Evolutionary conservation across 2,329 filamentous ascomycete species (phyloP).

Genomic region (Nemania diffusa): DNA sequence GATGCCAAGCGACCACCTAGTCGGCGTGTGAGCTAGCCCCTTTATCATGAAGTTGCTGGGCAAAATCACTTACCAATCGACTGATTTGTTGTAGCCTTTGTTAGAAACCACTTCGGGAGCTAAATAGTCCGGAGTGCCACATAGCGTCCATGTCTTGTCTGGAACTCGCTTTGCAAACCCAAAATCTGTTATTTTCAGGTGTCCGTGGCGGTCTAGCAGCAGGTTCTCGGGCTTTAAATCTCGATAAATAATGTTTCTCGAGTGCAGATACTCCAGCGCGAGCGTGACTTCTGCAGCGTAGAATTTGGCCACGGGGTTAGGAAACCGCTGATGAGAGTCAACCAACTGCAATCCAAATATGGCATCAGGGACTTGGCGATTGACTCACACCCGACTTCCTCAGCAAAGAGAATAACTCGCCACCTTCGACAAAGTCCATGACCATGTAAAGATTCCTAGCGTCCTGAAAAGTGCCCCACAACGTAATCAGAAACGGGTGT

Average conservation of each 20-base stretch:
- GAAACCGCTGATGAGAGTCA: conserved; percentile 78
- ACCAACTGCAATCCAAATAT: conserved; percentile 32
- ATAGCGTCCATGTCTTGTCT: conserved; percentile 99
- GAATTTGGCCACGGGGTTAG: conserved; percentile 98
- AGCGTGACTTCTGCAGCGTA: conserved; percentile 98
- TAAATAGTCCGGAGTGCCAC: conserved; percentile 96
- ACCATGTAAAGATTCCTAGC: conserved; percentile 98
- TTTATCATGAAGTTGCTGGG: conserved; percentile 19
- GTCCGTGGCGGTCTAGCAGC: conserved; percentile 89
- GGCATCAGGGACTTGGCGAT: not conserved
- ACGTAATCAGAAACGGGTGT: conserved; percentile 95
- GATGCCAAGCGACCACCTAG: conserved; percentile 97
- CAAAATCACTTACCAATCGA: conserved; percentile 83
- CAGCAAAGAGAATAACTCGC: conserved; percentile 94
- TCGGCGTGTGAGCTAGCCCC: conserved; percentile 22
- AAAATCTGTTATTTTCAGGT: conserved; percentile 98
- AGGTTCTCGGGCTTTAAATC: conserved; percentile 97
- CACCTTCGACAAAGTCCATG: conserved; percentile 99
- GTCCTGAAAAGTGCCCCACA: conserved; percentile 99
- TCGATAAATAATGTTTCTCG: conserved; percentile 95
- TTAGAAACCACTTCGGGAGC: conserved; percentile 98
- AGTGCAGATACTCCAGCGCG: conserved; percentile 93
- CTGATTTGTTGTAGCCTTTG: conserved; percentile 99
- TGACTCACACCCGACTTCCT: conserved; percentile 85
- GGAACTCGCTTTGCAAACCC: conserved; percentile 98